A percentile compares a stretch with the other conserved stretches of the same genome.
Conservation (phyloP, 176 grass and related monocot genomes). For the Oryza meridionalis region DNA sequence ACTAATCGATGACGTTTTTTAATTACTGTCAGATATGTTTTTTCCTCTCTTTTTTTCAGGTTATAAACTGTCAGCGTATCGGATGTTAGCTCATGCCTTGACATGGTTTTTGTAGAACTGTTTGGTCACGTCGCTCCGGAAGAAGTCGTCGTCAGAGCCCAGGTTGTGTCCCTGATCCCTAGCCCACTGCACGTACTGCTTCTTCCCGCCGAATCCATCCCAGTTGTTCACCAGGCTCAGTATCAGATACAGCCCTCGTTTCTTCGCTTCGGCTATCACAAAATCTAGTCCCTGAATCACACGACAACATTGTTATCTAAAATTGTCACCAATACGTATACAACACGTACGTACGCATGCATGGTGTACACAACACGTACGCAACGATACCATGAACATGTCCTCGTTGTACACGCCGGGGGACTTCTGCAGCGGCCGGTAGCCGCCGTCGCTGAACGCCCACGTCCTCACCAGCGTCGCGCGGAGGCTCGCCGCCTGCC, state of each 20-base stretch:
- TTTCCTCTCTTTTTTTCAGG: background rate
- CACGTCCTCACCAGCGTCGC: slow-evolving; percentile 64
- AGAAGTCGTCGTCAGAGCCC: slow-evolving; percentile 67
- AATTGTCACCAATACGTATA: background rate
- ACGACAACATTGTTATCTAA: background rate
- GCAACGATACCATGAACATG: slow-evolving; percentile 58
- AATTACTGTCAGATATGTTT: too few species aligned
- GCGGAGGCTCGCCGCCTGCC: slow-evolving; percentile 57
- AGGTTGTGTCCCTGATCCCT: slow-evolving; percentile 54
- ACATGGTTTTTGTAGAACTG: slow-evolving; percentile 76
- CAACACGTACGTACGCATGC: too few species aligned
- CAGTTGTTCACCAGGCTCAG: slow-evolving; percentile 82
- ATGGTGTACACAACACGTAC: background rate
- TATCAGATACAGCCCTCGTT: slow-evolving; percentile 61
- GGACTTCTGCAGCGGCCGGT: slow-evolving; percentile 62
- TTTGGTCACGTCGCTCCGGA: slow-evolving; percentile 38
- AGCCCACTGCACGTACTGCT: slow-evolving; percentile 85
- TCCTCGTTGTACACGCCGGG: slow-evolving; percentile 80
- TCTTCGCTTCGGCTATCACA: slow-evolving; percentile 72
- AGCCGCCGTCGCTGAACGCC: slow-evolving; percentile 84
- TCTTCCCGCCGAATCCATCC: slow-evolving; percentile 70
- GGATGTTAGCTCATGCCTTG: slow-evolving; percentile 38
- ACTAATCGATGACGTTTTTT: too few species aligned
- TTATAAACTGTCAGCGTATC: background rate
- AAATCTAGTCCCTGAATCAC: slow-evolving; percentile 64